These are phyloP conservation scores for Macadamia tetraphylla DNA, from an alignment of 164 flowering plant species.

Conservation along the genomic window DNA sequence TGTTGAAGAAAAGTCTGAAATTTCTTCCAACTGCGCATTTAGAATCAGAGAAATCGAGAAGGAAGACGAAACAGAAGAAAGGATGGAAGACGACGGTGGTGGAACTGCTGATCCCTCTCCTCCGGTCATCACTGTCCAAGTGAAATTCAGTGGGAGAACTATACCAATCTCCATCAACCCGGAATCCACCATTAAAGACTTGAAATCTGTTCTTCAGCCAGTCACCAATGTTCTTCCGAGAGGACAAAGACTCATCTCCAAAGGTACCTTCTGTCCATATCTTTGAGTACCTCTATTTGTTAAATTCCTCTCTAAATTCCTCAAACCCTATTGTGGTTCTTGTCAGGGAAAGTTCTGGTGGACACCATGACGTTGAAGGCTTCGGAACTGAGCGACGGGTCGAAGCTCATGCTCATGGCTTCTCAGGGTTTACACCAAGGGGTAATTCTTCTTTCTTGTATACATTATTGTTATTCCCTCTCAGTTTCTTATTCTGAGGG, in stretches of 20 bases:
- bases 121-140: constrained; percentile 8
- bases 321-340: not conserved
- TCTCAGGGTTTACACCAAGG: constrained; percentile 95
- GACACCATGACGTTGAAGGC: constrained; percentile 48
- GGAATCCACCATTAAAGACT: constrained; percentile 45
- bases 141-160: constrained; percentile 27
- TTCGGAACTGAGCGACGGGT: constrained; percentile 44
- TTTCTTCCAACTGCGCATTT: too few species aligned
- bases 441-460: constrained; percentile 30
- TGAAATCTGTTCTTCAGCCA: constrained; percentile 68
- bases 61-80: not conserved
- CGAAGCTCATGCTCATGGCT: constrained; percentile 82
- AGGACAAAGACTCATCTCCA: constrained; percentile 85
- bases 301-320: not conserved
- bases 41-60: not conserved
- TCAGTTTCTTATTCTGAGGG: not conserved
- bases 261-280: constrained; percentile 39
- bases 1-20: too few species aligned
- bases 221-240: constrained; percentile 83
- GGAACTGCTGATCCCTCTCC: not conserved
- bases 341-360: constrained; percentile 58
- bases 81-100: not conserved
- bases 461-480: not conserved
- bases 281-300: not conserved
- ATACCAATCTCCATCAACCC: constrained; percentile 23